Evolutionary conservation across 148 eudicot genomes (phyloP), one percentile per base, ranked within the genome.

Genomic region (Arctostaphylos glauca): DNA sequence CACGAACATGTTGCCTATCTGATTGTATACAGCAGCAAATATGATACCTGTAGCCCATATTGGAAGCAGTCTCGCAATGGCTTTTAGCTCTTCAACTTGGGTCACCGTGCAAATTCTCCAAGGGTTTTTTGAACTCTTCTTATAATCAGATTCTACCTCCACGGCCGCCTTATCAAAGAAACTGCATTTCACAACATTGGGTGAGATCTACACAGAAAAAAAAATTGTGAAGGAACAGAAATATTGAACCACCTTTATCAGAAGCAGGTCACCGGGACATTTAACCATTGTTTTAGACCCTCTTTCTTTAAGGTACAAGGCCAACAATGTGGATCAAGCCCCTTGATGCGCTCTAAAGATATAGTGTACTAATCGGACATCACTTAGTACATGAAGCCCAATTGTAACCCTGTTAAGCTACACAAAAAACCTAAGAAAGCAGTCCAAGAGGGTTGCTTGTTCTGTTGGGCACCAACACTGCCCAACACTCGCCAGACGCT

Each of bases 11-110:
- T 88, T 92, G 14, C 90, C 67, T 89, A 89, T 92, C 80, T 92
- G 94, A 74, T 87, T 71, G 73, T 93, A 90, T 3, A 93, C 94
- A 0, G 97, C 87, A 25, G 88, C 56, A 80, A 90, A 91, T 55
- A 93, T 82, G 66, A 91, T 89, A 25, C 91, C 93, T 0, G 93
- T 88, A 21, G 96, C 93, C 93, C 94, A 93, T 68, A 93, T 83
- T 3, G 94, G 93, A 56, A 90, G 88, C 84, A 93, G 79, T 14
- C 89, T 87, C 16, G 88, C 82, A 81, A 92, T 84, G 47, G 86
- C 82, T 81, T 92, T 92, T 38, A 92, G 81, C 85, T 92, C 93
- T 83, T 92, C 93, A 4, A 92, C 93, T 77, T 90, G 91, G 46
- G 94, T 92, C 70, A 92, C 91, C 5, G 90, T 85, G 82, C 92